These are phyloP conservation scores for Teratosphaeria pseudoeucalypti DNA, from an alignment of 2,329 filamentous ascomycete species.

Conservation along the genomic window DNA sequence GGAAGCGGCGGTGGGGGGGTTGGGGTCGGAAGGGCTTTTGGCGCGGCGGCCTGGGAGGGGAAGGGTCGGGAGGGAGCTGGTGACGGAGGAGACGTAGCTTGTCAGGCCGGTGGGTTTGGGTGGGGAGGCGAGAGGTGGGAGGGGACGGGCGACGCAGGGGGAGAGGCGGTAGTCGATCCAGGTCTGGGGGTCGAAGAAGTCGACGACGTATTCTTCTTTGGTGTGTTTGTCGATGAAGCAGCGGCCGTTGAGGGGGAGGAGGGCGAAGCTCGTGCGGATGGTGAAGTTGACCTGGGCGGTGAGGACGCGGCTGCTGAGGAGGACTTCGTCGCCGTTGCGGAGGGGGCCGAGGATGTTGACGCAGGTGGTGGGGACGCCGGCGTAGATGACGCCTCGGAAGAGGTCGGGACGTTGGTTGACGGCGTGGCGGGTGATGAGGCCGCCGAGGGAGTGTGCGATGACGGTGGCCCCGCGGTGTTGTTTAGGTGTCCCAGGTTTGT, in stretches of 20 bases:
- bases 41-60: slow-evolving; percentile 13
- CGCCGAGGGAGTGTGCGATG: slow-evolving; percentile 78
- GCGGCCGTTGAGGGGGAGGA: slow-evolving; percentile 75
- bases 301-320: slow-evolving; percentile 78
- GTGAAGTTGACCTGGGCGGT: slow-evolving; percentile 92
- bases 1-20: slow-evolving; percentile 11
- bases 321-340: slow-evolving; percentile 82
- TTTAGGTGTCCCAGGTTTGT: slow-evolving; percentile 45
- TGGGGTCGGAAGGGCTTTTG: slow-evolving; percentile 6
- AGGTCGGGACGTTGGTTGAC: slow-evolving; percentile 78
- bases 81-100: slow-evolving; percentile 36
- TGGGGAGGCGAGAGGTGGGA: slow-evolving; percentile 43
- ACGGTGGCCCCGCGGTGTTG: slow-evolving; percentile 62
- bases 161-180: slow-evolving; percentile 74
- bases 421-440: slow-evolving; percentile 76
- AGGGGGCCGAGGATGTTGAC: slow-evolving; percentile 86
- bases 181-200: slow-evolving; percentile 70
- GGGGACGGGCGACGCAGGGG: slow-evolving; percentile 60
- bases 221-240: slow-evolving; percentile 81
- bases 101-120: slow-evolving; percentile 30
- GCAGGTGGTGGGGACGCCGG: slow-evolving; percentile 73
- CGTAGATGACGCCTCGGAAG: slow-evolving; percentile 77
- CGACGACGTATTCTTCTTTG: slow-evolving; percentile 66
- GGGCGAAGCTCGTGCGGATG: slow-evolving; percentile 72
- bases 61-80: slow-evolving; percentile 30